Percentiles rank a stretch among this genome's conserved stretches.
These are phyloP conservation scores for Copromyces sp. DNA, from an alignment of 495 filamentous ascomycete genomes.

Conservation along the genomic window DNA sequence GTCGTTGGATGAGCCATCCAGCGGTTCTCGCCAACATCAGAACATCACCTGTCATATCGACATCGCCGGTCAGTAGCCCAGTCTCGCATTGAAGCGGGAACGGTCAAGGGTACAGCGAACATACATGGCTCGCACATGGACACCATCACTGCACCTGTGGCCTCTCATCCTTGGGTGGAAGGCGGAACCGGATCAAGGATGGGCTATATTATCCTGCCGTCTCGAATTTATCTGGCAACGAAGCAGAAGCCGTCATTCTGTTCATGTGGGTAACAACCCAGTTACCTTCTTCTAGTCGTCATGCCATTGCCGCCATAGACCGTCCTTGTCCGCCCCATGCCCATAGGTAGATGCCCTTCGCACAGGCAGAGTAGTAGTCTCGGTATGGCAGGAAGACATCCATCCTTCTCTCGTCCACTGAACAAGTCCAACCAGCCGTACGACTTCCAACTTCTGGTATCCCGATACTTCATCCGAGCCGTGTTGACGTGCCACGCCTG, in stretches of 20 bases:
- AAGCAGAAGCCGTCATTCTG: slow-evolving; percentile 10
- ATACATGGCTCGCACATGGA: not conserved
- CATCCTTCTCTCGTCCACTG: not conserved
- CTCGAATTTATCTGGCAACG: slow-evolving; percentile 18
- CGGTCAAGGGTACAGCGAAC: not conserved
- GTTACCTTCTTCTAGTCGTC: not conserved
- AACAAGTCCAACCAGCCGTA: not conserved
- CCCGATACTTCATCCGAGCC: not conserved
- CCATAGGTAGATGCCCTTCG: not conserved
- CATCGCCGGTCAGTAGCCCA: too few species aligned
- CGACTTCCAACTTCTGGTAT: not conserved
- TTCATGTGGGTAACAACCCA: slow-evolving; percentile 14
- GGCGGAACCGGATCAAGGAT: not conserved
- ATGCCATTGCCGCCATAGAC: not conserved
- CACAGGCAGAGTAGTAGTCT: not conserved
- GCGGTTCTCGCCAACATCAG: not conserved
- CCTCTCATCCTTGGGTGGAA: not conserved
- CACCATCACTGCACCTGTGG: not conserved
- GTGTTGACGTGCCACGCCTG: not conserved
- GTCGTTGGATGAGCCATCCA: not conserved
- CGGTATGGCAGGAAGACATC: not conserved
- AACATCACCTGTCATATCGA: not conserved
- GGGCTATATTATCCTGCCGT: slow-evolving; percentile 20
- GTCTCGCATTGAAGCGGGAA: not conserved
- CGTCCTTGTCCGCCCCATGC: not conserved